These are phyloP conservation scores for Aspergillus hancockii DNA, from an alignment of 495 filamentous ascomycete genomes.

Conservation along the genomic window DNA sequence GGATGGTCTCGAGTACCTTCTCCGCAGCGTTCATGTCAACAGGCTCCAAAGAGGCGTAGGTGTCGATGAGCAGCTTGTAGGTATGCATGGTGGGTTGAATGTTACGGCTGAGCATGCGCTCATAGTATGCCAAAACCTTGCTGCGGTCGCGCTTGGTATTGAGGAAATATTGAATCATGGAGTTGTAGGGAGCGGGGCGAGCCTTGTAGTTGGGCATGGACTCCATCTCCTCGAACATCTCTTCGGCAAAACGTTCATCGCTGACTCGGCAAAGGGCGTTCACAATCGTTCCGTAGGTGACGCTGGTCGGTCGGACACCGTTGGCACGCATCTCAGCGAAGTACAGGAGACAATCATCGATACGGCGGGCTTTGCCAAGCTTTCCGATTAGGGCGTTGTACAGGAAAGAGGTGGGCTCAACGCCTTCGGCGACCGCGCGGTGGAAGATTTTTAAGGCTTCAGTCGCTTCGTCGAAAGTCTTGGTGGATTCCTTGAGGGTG, in stretches of 20 bases:
- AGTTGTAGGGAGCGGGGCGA: constrained; percentile 94
- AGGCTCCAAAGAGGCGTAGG: constrained; percentile 90
- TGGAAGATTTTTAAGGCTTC: constrained; percentile 97
- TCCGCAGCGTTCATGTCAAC: constrained; percentile 90
- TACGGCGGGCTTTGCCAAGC: constrained; percentile 93
- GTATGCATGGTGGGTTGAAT: constrained; percentile 94
- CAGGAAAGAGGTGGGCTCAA: constrained; percentile 92
- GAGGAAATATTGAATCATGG: constrained; percentile 98
- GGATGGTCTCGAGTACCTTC: constrained; percentile 76
- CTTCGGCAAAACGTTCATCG: constrained; percentile 95
- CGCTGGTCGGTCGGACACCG: constrained; percentile 91
- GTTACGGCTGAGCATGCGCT: constrained; percentile 83
- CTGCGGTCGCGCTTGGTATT: constrained; percentile 91
- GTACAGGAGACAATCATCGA: constrained; percentile 97
- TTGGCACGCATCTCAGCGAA: constrained; percentile 94
- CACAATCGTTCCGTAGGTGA: constrained; percentile 97
- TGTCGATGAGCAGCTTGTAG: constrained; percentile 96
- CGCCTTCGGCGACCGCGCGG: constrained; percentile 87
- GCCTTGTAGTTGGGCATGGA: constrained; percentile 98
- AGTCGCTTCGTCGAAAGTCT: constrained; percentile 95
- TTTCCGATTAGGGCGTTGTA: constrained; percentile 99
- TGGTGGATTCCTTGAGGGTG: constrained; percentile 91
- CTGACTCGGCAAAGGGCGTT: constrained; percentile 96
- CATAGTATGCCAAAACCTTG: constrained; percentile 95
- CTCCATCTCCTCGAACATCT: constrained; percentile 99